Evolutionary conservation across 106 monocot species (phyloP), one percentile per base, ranked within the genome.

Genomic region (Dendrobium catenatum): DNA sequence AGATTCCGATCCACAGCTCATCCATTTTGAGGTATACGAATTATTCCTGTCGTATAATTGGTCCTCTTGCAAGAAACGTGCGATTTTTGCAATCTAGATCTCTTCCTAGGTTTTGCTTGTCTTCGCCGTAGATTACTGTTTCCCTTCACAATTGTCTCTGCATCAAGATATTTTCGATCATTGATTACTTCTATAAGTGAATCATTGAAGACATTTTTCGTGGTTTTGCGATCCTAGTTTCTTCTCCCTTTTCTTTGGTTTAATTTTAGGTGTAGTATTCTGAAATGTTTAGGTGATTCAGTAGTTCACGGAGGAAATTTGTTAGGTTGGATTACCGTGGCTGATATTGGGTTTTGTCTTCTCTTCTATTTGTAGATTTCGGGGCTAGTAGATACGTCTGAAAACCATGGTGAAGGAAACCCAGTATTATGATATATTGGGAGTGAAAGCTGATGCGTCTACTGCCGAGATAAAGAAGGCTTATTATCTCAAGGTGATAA

Each of bases 401-500:
- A 70, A 9, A 43, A 33, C 9, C 42, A 94, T 95, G 92, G 92
- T 92, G 82, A 95, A 95, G 80, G 90, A 90, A 1, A 88, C 84
- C 0, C 92, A 87, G 42, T 95, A 86, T 79, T 95, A 95, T 77
- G 92, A 95, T 77, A 82, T 91, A 51, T 79, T 96, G 86, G 93
- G 96, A 48, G 93, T 96, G 15, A 83, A 82, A 43, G 75, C 79
- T 59, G 90, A 89, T 86, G 93, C 91, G 79, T 87, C 93, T 56
- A 78, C 93, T 70, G 89, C 91, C 19, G 93, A 96, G 73, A 91
- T 96, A 81, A 96, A 96, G 91, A 96, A 91, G 79, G 91, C 96
- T 11, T 93, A 91, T 80, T 93, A 96, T 82, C 6, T 91, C 61
- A 93, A 96, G 93, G 93, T 93, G 68, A 82, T 18, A 42, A 19